Evolutionary conservation across 2,329 filamentous ascomycete species (phyloP).

Genomic region (Ustilaginoidea virens): DNA sequence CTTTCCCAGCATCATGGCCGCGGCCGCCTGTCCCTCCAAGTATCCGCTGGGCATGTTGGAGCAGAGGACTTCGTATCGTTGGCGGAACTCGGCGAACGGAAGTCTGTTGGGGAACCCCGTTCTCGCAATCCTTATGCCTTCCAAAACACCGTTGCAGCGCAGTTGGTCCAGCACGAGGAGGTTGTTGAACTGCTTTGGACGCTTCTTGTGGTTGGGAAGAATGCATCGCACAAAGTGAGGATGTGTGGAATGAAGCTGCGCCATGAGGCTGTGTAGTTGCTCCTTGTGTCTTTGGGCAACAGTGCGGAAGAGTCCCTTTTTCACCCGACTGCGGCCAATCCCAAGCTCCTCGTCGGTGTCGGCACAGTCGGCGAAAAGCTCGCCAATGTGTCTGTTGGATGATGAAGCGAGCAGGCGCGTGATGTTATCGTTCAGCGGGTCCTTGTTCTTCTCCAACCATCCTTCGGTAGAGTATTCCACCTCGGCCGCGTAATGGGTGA

Average conservation of each 20-base stretch:
- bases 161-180: constrained; percentile 91
- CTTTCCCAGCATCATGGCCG: constrained; percentile 76
- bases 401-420: constrained; percentile 77
- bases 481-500: constrained; percentile 95
- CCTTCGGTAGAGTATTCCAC: constrained; percentile 92
- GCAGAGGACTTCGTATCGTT: constrained; percentile 91
- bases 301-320: constrained; percentile 92
- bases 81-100: constrained; percentile 83
- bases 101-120: constrained; percentile 94
- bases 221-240: constrained; percentile 98
- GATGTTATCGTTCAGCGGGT: constrained; percentile 92
- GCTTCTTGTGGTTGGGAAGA: constrained; percentile 94
- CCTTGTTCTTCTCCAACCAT: constrained; percentile 99
- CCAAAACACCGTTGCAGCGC: constrained; percentile 97
- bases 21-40: constrained; percentile 75
- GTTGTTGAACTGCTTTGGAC: constrained; percentile 81
- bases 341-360: constrained; percentile 62
- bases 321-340: constrained; percentile 63
- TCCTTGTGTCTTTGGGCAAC: constrained; percentile 96
- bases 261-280: constrained; percentile 92
- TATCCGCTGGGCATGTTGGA: constrained; percentile 78
- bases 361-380: constrained; percentile 75
- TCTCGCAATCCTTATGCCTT: constrained; percentile 91
- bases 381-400: constrained; percentile 66
- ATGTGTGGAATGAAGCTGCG: constrained; percentile 85